A percentile compares a stretch with the other conserved stretches of the same genome.
Conservation (phyloP, 2,329 filamentous ascomycete genomes). For the Fusarium sp. region DNA sequence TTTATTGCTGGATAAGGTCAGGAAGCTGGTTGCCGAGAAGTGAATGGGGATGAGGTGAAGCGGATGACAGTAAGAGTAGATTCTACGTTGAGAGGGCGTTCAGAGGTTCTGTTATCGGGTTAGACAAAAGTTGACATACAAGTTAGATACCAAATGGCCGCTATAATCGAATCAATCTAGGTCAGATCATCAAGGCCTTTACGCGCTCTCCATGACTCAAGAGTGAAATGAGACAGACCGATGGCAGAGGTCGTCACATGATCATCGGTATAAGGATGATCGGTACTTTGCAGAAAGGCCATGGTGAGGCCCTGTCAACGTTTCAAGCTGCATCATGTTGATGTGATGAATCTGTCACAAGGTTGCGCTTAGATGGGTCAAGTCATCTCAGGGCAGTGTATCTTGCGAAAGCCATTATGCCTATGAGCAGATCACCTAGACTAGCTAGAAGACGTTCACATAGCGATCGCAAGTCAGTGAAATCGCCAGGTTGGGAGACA, state of each 20-base stretch:
- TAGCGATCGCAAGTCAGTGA: background rate
- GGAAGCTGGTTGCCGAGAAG: conserved; percentile 71
- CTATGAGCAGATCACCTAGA: background rate
- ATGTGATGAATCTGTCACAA: background rate
- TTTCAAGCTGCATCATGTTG: conserved; percentile 10
- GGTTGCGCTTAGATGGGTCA: background rate
- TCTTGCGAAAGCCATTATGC: background rate
- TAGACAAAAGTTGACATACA: conserved; percentile 35
- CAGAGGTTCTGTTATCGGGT: conserved; percentile 18
- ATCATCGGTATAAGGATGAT: background rate
- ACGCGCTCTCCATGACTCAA: background rate
- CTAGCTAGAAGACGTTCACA: background rate
- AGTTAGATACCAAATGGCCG: conserved; percentile 23
- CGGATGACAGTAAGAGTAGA: background rate
- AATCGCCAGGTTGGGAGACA: background rate
- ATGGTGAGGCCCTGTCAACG: conserved; percentile 1
- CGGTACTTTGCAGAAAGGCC: background rate
- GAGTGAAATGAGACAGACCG: background rate
- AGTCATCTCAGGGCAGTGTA: background rate
- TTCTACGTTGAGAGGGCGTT: conserved; percentile 26
- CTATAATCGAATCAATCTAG: conserved; percentile 14
- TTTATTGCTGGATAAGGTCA: conserved; percentile 81
- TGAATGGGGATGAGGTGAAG: conserved; percentile 2
- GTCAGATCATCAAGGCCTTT: background rate
- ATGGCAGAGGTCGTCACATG: background rate